Evolutionary conservation across 768 basidiomycete species (phyloP).

Genomic region (Gymnopilus dilepis): DNA sequence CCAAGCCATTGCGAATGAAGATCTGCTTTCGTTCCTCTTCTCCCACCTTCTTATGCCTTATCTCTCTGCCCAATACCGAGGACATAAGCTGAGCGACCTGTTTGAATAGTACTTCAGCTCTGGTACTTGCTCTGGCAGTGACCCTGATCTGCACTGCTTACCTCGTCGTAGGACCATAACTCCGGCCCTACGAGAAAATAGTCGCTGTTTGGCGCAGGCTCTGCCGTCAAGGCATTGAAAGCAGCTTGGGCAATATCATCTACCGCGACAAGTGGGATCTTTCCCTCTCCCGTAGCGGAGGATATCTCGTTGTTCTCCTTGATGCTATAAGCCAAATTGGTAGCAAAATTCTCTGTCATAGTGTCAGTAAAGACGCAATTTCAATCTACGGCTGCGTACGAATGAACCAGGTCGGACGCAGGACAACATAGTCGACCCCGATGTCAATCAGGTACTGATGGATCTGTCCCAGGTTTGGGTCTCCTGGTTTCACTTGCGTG

Average conservation of each 20-base stretch:
- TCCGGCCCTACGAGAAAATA: conserved; percentile 34
- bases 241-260: conserved; percentile 8
- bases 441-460: conserved; percentile 1
- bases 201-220: conserved; percentile 19
- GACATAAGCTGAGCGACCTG: conserved; percentile 1
- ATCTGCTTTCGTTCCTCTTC: conserved; percentile 1
- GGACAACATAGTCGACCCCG: conserved; percentile 26
- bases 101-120: not conserved
- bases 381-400: not conserved
- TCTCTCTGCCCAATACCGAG: not conserved
- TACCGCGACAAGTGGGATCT: not conserved
- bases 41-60: not conserved
- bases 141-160: not conserved
- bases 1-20: not conserved
- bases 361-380: not conserved
- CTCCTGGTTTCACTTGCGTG: not conserved
- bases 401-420: conserved; percentile 35
- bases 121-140: too few species aligned
- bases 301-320: conserved; percentile 21
- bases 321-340: conserved; percentile 11
- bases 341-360: conserved; percentile 30
- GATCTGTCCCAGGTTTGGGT: conserved; percentile 1
- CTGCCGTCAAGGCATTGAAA: conserved; percentile 19
- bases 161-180: conserved; percentile 33
- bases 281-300: conserved; percentile 22